Evolutionary conservation across 2,329 filamentous ascomycete genomes (phyloP), one percentile per base, ranked within the genome.

Genomic region (Didymella keratinophila): DNA sequence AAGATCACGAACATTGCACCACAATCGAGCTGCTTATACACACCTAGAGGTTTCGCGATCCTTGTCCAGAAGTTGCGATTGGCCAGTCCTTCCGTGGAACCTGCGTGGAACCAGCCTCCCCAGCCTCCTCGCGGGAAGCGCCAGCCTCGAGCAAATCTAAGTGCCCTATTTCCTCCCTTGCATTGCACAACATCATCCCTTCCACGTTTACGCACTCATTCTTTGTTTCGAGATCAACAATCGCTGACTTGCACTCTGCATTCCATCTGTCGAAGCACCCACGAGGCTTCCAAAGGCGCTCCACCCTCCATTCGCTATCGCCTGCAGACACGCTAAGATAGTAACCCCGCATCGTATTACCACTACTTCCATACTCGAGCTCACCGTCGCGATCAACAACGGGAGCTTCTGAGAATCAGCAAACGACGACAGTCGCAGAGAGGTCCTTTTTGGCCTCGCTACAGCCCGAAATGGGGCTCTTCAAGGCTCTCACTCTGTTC

Each of bases 401-500:
- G 18, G 25, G 36, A 32, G 14, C 49, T 30, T 2, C 39, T 27
- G 46, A 20, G 18, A 20, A 37, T 52, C 50, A 9, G 45, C 37
- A 47, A 52, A 48, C 47, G 18, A 44, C 49, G 30, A 11, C 34
- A n/a, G 21, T 23, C 27, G 5, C 11, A 21, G 16, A 46, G 3
- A 56, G 47, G 53, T 27, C 28, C 36, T 39, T 21, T 46, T 23
- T 12, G 46, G 41, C 23, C 47, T 51, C 43, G 46, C 6, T 44
- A 16, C 34, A 52, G 39, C 58, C 62, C 57, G 60, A 42, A 43
- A 74, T 76, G 72, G 65, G 71, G 56, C 59, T 70, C 30, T 65
- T 72, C 58, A 60, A 54, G 95, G 77, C 79, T 96, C 94, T 62
- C 90, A 85, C 69, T 92, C 67, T 88, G 80, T 39, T 71, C 58